Evolutionary conservation across 345 rosid species (phyloP).

Genomic region (Citrus hindsii): DNA sequence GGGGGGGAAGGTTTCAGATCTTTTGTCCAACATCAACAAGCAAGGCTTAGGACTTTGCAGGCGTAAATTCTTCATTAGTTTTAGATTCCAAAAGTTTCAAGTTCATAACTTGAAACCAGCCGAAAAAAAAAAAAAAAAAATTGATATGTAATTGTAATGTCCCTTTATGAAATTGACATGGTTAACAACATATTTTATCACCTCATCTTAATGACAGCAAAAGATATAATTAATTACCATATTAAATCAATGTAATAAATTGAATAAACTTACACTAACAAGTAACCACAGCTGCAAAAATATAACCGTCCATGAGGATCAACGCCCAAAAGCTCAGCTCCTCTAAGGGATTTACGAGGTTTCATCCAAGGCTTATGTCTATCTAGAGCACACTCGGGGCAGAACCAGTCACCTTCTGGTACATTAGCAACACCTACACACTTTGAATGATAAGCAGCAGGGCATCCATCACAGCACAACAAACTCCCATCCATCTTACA

Average conservation of each 20-base stretch:
- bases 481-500: constrained; percentile 97
- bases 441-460: constrained; percentile 98
- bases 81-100: not conserved
- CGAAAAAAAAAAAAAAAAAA: not conserved
- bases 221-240: not conserved
- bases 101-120: not conserved
- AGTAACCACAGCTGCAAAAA: constrained; percentile 78
- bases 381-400: constrained; percentile 89
- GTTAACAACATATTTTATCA: not conserved
- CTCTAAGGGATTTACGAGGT: constrained; percentile 60
- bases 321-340: constrained; percentile 80
- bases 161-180: not conserved
- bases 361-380: constrained; percentile 51
- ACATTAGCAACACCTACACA: constrained; percentile 83
- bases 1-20: not conserved
- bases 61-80: not conserved
- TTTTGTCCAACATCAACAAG: not conserved
- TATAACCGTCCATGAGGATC: constrained; percentile 75
- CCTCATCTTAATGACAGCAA: not conserved
- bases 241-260: not conserved
- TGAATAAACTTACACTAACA: constrained; percentile 83
- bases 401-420: constrained; percentile 97
- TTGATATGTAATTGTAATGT: not conserved
- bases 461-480: constrained; percentile 99
- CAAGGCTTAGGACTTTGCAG: not conserved